Evolutionary conservation across 768 basidiomycete species (phyloP).

Genomic region (Tephrocybe sp.): DNA sequence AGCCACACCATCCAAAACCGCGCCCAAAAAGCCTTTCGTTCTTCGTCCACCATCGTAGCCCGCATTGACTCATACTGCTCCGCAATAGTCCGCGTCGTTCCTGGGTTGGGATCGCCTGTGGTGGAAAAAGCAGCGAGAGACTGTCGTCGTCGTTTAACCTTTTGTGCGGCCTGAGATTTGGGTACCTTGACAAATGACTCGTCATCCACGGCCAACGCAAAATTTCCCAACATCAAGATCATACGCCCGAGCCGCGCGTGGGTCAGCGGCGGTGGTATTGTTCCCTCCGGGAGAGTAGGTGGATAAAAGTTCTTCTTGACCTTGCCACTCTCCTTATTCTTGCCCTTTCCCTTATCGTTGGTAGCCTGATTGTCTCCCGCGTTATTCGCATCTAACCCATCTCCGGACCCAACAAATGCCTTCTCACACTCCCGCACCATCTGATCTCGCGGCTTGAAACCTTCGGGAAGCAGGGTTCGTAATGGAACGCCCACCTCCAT

Average conservation of each 20-base stretch:
- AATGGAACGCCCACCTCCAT: constrained; percentile 69
- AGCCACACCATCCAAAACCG: constrained; percentile 58
- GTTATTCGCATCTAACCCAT: not conserved
- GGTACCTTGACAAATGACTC: constrained; percentile 13
- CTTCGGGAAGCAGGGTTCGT: constrained; percentile 45
- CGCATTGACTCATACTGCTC: constrained; percentile 33
- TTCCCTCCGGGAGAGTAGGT: constrained; percentile 11
- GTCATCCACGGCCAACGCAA: constrained; percentile 41
- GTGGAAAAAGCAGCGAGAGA: not conserved
- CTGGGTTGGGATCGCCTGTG: not conserved
- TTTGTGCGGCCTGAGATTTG: constrained; percentile 4
- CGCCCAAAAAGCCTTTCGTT: constrained; percentile 54
- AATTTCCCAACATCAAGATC: constrained; percentile 52
- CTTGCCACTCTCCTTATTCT: constrained; percentile 1
- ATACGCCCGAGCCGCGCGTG: constrained; percentile 60
- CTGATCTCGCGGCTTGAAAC: constrained; percentile 11
- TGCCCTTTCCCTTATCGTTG: not conserved
- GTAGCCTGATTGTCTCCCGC: not conserved
- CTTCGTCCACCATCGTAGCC: constrained; percentile 35
- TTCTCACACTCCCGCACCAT: not conserved
- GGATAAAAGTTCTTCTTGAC: not conserved
- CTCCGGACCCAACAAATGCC: not conserved
- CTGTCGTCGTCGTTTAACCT: not conserved
- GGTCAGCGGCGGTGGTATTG: constrained; percentile 38
- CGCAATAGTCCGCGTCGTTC: constrained; percentile 5